Base-by-base conservation (phyloP, 352 stramenopile species). In the Globisporangium orthogonon region DNA sequence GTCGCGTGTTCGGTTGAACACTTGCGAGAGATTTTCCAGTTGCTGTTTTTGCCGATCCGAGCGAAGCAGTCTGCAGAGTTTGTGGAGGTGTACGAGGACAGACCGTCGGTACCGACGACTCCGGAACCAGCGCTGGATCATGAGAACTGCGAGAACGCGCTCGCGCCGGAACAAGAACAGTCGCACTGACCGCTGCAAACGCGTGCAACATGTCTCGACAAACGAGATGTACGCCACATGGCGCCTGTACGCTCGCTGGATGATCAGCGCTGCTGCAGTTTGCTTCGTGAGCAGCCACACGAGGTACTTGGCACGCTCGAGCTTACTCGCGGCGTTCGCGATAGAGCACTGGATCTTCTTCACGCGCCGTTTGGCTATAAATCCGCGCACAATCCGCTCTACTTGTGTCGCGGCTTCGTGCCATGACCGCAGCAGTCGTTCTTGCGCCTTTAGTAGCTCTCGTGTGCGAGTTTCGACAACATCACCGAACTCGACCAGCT, bases 401-500 rank as follows among this genome's bases (percentile, higher is more conserved):
- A 88, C 57, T 3, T 66, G 35, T 5, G 64, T 76, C 13, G 80
- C 76, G 3, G 64, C 65, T 4, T 53, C 40, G 7, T 70, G 60
- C 78, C 74, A 92, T 56, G 66, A 63, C 5, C 50, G 50, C 11
- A 84, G 52, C 2, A 70, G 67, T 2, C 43, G 33, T 14, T 85
- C 65, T 54, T 87, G 83, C 17, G 54, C 29, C 15, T 50, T 15
- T 3, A 88, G 48, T 13, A 83, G 63, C 52, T 56, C 41, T 35
- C 57, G 40, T 3, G 71, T 76, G 3, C 75, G 73, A 17, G 61
- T 39, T 31, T 76, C 67, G 7, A 88, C 70, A 2, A 62, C 53
- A 6, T 70, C 55, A 35, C 65, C 66, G 44, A 87, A 88, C 14
- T 3, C 17, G 28, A 67, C 35, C 13, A 88, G 72, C 51, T 90